These are phyloP conservation scores for Stephania japonica DNA, from an alignment of 164 flowering plant species.

Conservation along the genomic window DNA sequence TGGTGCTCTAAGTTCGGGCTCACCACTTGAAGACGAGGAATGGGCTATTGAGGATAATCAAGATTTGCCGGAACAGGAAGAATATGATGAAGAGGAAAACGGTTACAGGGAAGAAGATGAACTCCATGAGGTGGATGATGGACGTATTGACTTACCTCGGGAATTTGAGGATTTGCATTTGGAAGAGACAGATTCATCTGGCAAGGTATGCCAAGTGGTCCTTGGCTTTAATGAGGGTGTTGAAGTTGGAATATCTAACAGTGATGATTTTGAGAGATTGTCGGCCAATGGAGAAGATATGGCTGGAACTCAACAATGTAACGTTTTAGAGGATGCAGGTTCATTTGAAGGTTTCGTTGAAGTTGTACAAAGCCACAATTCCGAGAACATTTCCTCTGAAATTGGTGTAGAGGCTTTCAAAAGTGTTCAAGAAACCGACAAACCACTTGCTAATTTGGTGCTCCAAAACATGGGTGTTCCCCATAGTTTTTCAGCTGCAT, in stretches of 20 bases:
- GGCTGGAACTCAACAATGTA: conserved; percentile 24
- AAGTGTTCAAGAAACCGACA: conserved; percentile 31
- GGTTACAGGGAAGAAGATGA: conserved; percentile 83
- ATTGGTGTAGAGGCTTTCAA: conserved; percentile 24
- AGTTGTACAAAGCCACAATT: conserved; percentile 24
- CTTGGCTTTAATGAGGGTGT: conserved; percentile 81
- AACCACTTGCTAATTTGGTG: conserved; percentile 29
- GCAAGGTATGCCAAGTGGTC: conserved; percentile 42
- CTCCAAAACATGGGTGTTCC: conserved; percentile 23
- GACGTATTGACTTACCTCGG: conserved; percentile 38
- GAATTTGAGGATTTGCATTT: conserved; percentile 59
- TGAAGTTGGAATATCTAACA: conserved; percentile 52
- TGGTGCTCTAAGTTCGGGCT: conserved; percentile 28
- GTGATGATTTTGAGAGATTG: conserved; percentile 50
- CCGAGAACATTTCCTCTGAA: conserved; percentile 24
- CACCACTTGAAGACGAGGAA: conserved; percentile 68
- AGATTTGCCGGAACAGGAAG: conserved; percentile 76
- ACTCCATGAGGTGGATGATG: conserved; percentile 62
- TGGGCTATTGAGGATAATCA: conserved; percentile 61
- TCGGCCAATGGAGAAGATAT: conserved; percentile 33
- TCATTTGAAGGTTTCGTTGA: conserved; percentile 24
- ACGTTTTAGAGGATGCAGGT: conserved; percentile 24
- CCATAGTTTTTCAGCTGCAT: conserved; percentile 20
- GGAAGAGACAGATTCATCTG: conserved; percentile 42
- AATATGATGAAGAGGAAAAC: conserved; percentile 83